These are phyloP conservation scores for Rhodotorula sp. DNA, from an alignment of 1,284 basidiomycete genomes.

Conservation along the genomic window DNA sequence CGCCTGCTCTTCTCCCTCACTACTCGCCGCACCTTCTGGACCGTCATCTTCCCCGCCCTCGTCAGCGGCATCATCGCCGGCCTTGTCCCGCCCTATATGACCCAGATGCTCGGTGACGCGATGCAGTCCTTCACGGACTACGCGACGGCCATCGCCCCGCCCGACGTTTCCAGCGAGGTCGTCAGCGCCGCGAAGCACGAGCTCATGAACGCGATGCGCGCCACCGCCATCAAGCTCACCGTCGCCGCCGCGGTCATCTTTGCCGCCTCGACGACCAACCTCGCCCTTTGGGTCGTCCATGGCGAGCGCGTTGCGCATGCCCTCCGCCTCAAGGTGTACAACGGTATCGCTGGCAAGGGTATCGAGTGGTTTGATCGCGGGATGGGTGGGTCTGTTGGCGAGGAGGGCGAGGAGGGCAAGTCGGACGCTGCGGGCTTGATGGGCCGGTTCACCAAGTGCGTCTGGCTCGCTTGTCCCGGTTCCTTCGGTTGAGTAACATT, in stretches of 20 bases:
- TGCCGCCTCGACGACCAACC: slow-evolving; percentile 55
- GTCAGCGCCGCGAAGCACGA: slow-evolving; percentile 53
- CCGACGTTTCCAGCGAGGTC: slow-evolving; percentile 53
- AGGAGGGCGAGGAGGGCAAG: slow-evolving; percentile 55
- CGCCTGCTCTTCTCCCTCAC: slow-evolving; percentile 35
- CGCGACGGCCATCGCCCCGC: slow-evolving; percentile 48
- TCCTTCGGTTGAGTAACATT: not conserved
- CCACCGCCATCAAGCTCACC: slow-evolving; percentile 69
- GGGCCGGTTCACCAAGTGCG: slow-evolving; percentile 86
- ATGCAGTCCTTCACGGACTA: slow-evolving; percentile 74
- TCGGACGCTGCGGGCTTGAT: slow-evolving; percentile 85
- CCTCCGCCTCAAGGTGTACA: slow-evolving; percentile 70
- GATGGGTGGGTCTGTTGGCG: slow-evolving; percentile 64
- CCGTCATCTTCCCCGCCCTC: slow-evolving; percentile 68
- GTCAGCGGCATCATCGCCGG: slow-evolving; percentile 69
- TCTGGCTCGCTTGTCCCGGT: slow-evolving; percentile 30
- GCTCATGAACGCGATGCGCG: slow-evolving; percentile 64
- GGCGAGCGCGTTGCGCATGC: slow-evolving; percentile 77
- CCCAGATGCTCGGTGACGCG: slow-evolving; percentile 78
- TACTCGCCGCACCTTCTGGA: slow-evolving; percentile 12
- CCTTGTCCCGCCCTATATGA: slow-evolving; percentile 89
- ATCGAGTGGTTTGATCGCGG: slow-evolving; percentile 87
- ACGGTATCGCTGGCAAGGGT: slow-evolving; percentile 67
- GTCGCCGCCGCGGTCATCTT: slow-evolving; percentile 71
- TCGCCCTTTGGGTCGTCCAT: slow-evolving; percentile 78